These are phyloP conservation scores for Aspergillus puulaauensis DNA, from an alignment of 2,329 filamentous ascomycete genomes.

Conservation along the genomic window DNA sequence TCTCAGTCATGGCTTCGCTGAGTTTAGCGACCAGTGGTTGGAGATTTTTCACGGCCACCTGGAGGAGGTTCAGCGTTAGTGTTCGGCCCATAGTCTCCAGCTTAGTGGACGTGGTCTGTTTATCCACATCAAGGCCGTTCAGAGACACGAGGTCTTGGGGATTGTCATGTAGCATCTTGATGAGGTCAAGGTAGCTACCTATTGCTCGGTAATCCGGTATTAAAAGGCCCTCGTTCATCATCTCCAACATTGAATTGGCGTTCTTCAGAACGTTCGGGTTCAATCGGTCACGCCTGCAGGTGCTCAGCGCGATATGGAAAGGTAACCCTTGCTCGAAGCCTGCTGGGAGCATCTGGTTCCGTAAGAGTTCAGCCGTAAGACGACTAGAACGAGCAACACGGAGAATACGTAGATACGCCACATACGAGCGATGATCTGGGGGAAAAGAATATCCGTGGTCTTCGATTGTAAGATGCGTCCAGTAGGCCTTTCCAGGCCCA, in stretches of 20 bases:
- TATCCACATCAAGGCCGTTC: conserved; percentile 23
- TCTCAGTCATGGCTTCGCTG: conserved; percentile 19
- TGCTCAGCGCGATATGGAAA: conserved; percentile 71
- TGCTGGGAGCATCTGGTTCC: conserved; percentile 49
- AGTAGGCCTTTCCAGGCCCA: conserved; percentile 70
- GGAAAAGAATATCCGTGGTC: conserved; percentile 53
- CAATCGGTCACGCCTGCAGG: conserved; percentile 73
- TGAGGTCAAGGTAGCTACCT: conserved; percentile 29
- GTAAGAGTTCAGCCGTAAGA: conserved; percentile 60
- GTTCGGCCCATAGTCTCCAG: conserved; percentile 26
- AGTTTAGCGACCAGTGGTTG: conserved; percentile 30
- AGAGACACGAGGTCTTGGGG: conserved; percentile 30
- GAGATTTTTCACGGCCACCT: conserved; percentile 22
- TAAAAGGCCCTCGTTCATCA: conserved; percentile 51
- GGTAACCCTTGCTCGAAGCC: conserved; percentile 50
- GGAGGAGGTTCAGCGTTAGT: conserved; percentile 26
- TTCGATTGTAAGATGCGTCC: conserved; percentile 65
- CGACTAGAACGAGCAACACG: conserved; percentile 65
- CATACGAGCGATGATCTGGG: conserved; percentile 72
- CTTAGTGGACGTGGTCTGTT: conserved; percentile 10
- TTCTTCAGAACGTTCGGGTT: conserved; percentile 69
- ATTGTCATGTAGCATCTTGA: conserved; percentile 25
- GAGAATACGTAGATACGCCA: conserved; percentile 66
- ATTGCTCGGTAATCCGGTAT: conserved; percentile 33
- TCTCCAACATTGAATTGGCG: conserved; percentile 63